Base-by-base conservation (phyloP, 2,329 filamentous ascomycete species). In the Xylariaceae sp. region DNA sequence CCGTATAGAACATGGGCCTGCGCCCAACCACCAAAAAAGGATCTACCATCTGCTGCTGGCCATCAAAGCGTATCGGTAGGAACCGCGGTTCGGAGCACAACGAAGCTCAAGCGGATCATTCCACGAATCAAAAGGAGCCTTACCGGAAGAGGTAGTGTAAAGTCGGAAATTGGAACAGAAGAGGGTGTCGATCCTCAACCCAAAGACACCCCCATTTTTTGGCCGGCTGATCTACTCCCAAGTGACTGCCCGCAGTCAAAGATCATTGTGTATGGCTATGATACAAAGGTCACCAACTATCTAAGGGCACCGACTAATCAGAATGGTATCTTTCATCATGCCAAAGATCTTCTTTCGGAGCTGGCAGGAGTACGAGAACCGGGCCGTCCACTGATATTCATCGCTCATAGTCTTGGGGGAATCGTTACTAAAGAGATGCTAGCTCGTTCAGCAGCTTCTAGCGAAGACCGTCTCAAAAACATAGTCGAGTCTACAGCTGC, bases 361-460 rank as follows among this genome's bases (percentile, higher is more conserved):
- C 21, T 47, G 4, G 24, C 19, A 8, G 19, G 44, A 24, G 12
- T 12, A 12, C 29, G 31, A n/a, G 19, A 17, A 5, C 8, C 11
- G n/a, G 31, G 14, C 9, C 2, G 29, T 24, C 29, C 29, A 6
- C 3, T 47, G 24, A 9, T 36, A 9, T 47, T 47, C 12, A 31
- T 47, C 6, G 12, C 44, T 4, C 44, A 47, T n/a, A 36, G 29
- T 1, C 17, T 47, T 3, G 44, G 44, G 8, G 44, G 44, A 12
- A 47, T 47, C 14, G 12, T 47, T 31, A 14, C 26, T 14, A 47
- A 47, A 26, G 44, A 47, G 31, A 31, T 36, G n/a, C n/a, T n/a
- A n/a, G n/a, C n/a, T n/a, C n/a, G n/a, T n/a, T n/a, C n/a, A n/a
- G n/a, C n/a, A n/a, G n/a, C n/a, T n/a, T n/a, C n/a, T n/a, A n/a